Evolutionary conservation across 2,329 filamentous ascomycete species (phyloP).

Genomic region (Penicillium sp.): DNA sequence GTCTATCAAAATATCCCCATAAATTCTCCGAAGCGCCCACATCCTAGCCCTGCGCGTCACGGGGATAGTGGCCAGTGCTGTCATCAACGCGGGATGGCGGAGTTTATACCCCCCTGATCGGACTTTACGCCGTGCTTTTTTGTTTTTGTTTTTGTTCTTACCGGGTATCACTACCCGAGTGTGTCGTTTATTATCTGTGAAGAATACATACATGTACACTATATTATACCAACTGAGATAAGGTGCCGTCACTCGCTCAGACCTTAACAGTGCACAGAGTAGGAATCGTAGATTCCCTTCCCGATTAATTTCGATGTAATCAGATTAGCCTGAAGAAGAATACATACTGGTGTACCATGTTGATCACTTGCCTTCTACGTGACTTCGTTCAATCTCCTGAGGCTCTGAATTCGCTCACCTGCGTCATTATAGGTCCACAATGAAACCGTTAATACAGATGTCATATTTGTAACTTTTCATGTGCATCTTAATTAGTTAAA

Average conservation of each 20-base stretch:
- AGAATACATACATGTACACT: background rate
- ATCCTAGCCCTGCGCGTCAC: conserved; percentile 3
- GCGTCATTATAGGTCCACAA: conserved; percentile 6
- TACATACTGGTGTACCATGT: background rate
- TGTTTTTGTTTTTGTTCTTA: background rate
- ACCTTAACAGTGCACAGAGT: background rate
- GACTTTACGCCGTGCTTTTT: conserved; percentile 14
- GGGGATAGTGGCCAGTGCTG: conserved; percentile 18
- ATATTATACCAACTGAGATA: background rate
- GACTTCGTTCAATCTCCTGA: background rate
- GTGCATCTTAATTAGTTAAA: background rate
- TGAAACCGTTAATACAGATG: background rate
- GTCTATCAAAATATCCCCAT: background rate
- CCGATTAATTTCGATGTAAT: background rate
- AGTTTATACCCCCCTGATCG: conserved; percentile 14
- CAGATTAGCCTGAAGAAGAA: background rate
- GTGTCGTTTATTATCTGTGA: background rate
- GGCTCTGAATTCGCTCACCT: background rate
- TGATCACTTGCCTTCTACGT: background rate
- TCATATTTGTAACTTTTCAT: background rate
- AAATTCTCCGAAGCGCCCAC: conserved; percentile 21
- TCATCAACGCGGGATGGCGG: conserved; percentile 20
- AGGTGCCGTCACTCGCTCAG: background rate
- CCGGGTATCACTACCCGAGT: background rate
- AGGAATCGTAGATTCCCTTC: background rate